phyloP scores from a whole-genome alignment of 2,329 filamentous ascomycete species.

The Talaromyces sp. region DNA sequence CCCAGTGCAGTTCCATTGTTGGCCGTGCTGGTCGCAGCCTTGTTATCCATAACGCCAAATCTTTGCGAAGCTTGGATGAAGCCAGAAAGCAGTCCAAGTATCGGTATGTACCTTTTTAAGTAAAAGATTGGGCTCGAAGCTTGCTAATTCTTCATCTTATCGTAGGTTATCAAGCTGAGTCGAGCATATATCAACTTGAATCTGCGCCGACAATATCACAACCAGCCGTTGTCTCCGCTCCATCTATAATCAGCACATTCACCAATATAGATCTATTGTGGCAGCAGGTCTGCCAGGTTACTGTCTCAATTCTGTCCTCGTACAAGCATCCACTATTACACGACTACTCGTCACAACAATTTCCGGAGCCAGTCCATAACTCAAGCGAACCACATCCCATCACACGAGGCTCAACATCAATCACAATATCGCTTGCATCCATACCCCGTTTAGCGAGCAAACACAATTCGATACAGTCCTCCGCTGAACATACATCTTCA shows the following conservation, averaged over 20 bases:
- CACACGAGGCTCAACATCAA: background rate
- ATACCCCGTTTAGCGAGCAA: background rate
- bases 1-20: constrained; percentile 18
- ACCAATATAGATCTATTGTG: constrained; percentile 13
- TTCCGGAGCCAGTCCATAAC: background rate
- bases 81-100: background rate
- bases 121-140: no score
- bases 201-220: background rate
- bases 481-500: background rate
- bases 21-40: constrained; percentile 15
- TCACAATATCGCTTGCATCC: constrained; percentile 12
- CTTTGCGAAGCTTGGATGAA: constrained; percentile 17
- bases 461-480: background rate
- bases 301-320: constrained; percentile 1
- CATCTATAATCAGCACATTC: background rate
- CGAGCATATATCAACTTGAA: background rate
- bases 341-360: background rate
- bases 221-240: background rate
- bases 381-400: background rate
- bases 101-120: background rate
- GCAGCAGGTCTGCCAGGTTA: constrained; percentile 20
- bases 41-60: constrained; percentile 17
- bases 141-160: background rate
- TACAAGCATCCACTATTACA: background rate
- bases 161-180: background rate